These are phyloP conservation scores for Termitomyces sp. DNA, from an alignment of 768 basidiomycete genomes.

Conservation along the genomic window DNA sequence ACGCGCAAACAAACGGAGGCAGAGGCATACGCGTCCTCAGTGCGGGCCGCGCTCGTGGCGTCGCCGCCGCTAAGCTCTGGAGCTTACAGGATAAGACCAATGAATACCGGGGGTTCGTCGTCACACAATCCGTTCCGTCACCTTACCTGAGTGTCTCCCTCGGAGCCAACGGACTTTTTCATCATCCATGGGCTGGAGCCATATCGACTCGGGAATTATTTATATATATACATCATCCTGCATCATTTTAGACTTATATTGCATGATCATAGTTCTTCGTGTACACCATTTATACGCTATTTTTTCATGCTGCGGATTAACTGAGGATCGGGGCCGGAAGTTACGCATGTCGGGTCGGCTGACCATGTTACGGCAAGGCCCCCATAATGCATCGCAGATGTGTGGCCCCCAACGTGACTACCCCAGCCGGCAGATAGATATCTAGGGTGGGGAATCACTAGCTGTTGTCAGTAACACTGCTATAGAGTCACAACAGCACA, in stretches of 20 bases:
- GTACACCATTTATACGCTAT: slow-evolving; percentile 4
- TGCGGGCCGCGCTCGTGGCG: slow-evolving; percentile 28
- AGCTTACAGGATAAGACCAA: slow-evolving; percentile 36
- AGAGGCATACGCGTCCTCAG: slow-evolving; percentile 49
- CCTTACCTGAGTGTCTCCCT: background rate
- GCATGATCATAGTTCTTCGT: background rate
- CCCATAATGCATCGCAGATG: background rate
- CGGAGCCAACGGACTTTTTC: background rate
- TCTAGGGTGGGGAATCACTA: background rate
- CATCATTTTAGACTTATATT: slow-evolving; percentile 1
- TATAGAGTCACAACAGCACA: background rate
- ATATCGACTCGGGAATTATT: background rate
- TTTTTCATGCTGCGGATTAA: slow-evolving; percentile 5
- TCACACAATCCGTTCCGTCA: slow-evolving; percentile 50
- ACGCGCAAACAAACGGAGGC: slow-evolving; percentile 45
- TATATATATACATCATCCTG: background rate
- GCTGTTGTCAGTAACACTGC: background rate
- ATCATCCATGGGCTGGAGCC: background rate
- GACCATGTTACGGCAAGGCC: slow-evolving; percentile 2
- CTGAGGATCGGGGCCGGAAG: slow-evolving; percentile 4
- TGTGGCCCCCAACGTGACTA: slow-evolving; percentile 5
- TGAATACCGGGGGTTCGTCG: slow-evolving; percentile 39
- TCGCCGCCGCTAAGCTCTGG: slow-evolving; percentile 24
- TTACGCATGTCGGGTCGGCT: slow-evolving; percentile 8
- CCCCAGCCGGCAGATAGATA: background rate